These are phyloP conservation scores for Aspergillus haitiensis DNA, from an alignment of 495 filamentous ascomycete genomes.

Conservation along the genomic window DNA sequence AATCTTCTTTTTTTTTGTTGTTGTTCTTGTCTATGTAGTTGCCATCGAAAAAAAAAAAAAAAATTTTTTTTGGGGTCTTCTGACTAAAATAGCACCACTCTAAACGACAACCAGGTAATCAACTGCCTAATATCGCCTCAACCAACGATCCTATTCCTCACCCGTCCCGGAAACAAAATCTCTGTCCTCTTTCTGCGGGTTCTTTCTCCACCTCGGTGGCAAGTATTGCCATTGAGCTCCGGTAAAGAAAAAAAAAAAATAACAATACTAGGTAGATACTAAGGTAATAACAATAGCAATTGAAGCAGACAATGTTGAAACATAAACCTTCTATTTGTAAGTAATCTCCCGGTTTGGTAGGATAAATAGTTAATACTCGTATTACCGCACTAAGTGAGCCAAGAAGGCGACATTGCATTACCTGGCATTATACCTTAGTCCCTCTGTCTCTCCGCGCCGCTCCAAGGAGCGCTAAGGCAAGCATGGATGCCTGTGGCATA, in stretches of 20 bases:
- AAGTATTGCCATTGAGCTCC: background rate
- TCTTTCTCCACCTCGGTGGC: constrained; percentile 19
- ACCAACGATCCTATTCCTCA: constrained; percentile 3
- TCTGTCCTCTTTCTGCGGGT: constrained; percentile 1
- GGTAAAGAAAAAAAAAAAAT: background rate
- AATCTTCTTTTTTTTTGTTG: background rate
- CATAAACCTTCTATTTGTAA: background rate
- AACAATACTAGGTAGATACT: background rate
- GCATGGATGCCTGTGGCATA: background rate
- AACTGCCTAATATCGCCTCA: background rate
- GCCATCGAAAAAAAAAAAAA: background rate
- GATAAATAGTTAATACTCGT: background rate
- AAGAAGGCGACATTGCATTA: background rate
- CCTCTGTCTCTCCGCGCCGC: background rate
- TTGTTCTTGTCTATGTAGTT: background rate
- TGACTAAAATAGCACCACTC: background rate
- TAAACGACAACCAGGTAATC: too few species aligned
- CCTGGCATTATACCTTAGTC: background rate
- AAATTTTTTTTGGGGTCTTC: background rate
- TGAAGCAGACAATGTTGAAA: background rate
- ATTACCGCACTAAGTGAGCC: background rate
- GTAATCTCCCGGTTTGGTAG: background rate
- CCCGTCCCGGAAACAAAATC: background rate
- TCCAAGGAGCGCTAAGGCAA: constrained; percentile 13
- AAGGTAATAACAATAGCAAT: background rate